Base-by-base conservation (phyloP, 2,329 filamentous ascomycete genomes). In the Arthroderma sp. region DNA sequence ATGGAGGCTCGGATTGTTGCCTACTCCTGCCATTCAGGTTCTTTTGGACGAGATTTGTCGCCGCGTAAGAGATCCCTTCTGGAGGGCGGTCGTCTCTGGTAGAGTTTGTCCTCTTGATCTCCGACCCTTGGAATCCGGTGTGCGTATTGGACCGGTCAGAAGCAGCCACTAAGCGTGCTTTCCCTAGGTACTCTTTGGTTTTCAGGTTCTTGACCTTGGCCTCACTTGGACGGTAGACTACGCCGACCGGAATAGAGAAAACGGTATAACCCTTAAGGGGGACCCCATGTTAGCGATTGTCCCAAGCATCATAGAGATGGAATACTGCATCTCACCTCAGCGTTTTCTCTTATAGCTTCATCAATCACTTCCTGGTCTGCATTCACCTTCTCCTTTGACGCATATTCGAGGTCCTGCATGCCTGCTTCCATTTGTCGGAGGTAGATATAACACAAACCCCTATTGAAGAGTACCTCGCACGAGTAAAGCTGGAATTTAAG, bases 131-230 rank as follows among this genome's bases (percentile, higher is more conserved):
- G 61, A 88, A 89, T 38, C 85, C 85, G 38, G 83, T 89, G 56
- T 85, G 91, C 28, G 80, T 82, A 63, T 88, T 89, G 51, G 75
- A 69, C 45, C 81, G 75, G 57, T 94, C 86, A 1, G 85, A 85
- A 28, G 88, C 84, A 27, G 91, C 91, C 6, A 98, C 85, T 31
- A 98, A 72, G 48, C 86, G 78, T n/a, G 91, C 87, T 65, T 95
- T 95, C 49, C 91, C 91, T 3, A 98, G 78, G 57, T 98, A 98
- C 60, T 98, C 88, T 62, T 96, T 96, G 22, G 87, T 85, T 71
- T 95, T 94, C 57, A 98, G 71, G 58, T 98, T 98, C 66, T 93
- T 93, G 53, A 98, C 91, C 66, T 98, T 98, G 51, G 91, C 88
- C 57, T 94, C 88, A 60, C 95, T 96, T 22, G 91, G 91, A 47